A percentile compares a stretch with the other conserved stretches of the same genome.
Evolutionary conservation across 192 early-diverging fungal genomes (phyloP).

Genomic region (Coemansia sp.): DNA sequence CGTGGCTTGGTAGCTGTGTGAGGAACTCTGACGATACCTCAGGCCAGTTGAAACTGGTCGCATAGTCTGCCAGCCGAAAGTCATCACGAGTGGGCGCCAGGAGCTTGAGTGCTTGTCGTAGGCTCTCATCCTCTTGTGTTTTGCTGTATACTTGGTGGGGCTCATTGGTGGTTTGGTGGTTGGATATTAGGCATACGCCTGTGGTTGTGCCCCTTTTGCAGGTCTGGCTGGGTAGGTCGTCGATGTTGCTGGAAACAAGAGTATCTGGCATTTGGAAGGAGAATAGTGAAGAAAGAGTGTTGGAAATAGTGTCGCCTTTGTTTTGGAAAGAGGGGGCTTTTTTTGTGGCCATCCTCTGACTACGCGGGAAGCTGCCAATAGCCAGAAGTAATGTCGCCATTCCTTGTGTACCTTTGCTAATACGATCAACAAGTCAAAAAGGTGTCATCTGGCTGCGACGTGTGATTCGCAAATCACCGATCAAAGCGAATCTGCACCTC

Average conservation of each 20-base stretch:
- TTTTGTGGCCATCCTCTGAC: no score
- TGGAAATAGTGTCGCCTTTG: no score
- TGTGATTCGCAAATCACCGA: no score
- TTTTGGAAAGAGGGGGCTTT: no score
- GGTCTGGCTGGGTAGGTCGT: background rate
- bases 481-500: no score
- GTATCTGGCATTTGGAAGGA: slow-evolving; percentile 10
- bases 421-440: background rate
- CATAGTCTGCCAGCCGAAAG: slow-evolving; percentile 35
- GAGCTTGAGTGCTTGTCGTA: slow-evolving; percentile 31
- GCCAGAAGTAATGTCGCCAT: background rate
- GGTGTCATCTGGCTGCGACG: no score
- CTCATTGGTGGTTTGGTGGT: background rate
- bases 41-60: slow-evolving; percentile 37
- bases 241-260: slow-evolving; percentile 3
- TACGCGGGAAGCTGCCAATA: no score
- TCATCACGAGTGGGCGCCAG: slow-evolving; percentile 12
- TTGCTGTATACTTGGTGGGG: slow-evolving; percentile 3
- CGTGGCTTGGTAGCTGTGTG: background rate
- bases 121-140: slow-evolving; percentile 38
- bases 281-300: background rate
- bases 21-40: slow-evolving; percentile 19
- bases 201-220: background rate
- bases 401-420: background rate
- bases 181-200: background rate